These are phyloP conservation scores for Thuja plicata DNA, from an alignment of 83 land plant genomes.

Conservation along the genomic window DNA sequence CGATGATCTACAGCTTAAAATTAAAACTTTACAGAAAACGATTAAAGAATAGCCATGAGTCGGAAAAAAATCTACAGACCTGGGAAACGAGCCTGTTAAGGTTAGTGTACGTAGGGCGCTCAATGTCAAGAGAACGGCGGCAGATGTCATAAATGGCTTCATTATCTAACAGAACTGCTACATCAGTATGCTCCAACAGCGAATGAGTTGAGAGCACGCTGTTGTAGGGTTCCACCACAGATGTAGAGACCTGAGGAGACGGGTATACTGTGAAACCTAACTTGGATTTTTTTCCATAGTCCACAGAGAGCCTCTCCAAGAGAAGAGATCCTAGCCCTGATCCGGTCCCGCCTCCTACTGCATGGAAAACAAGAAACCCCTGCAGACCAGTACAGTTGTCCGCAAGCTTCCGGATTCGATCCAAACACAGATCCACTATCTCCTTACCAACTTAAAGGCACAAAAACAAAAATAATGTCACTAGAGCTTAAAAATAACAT, in stretches of 20 bases:
- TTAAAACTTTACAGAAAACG: not conserved
- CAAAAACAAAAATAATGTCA: too few species aligned
- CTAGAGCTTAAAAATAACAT: not conserved
- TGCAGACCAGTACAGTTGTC: conserved; percentile 33
- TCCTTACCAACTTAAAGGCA: not conserved
- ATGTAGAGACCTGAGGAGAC: conserved; percentile 34
- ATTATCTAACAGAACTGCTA: conserved; percentile 16
- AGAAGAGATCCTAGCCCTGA: conserved; percentile 37
- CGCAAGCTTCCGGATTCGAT: conserved; percentile 22
- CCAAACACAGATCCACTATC: conserved; percentile 35
- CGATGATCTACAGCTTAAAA: not conserved
- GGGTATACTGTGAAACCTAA: conserved; percentile 35
- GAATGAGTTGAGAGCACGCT: conserved; percentile 28
- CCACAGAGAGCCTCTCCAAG: conserved; percentile 35
- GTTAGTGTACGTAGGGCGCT: conserved; percentile 46
- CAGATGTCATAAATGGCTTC: conserved; percentile 31
- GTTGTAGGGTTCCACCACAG: conserved; percentile 30
- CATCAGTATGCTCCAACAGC: conserved; percentile 37
- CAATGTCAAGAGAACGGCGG: conserved; percentile 23
- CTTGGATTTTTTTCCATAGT: conserved; percentile 24
- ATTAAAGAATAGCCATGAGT: too few species aligned
- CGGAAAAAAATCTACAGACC: not conserved
- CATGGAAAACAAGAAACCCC: conserved; percentile 33
- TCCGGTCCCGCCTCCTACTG: conserved; percentile 26
- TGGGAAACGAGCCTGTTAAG: conserved; percentile 47